phyloP scores from a whole-genome alignment of 2,329 filamentous ascomycete genomes.

The Arthrobotrys entomopaga region DNA sequence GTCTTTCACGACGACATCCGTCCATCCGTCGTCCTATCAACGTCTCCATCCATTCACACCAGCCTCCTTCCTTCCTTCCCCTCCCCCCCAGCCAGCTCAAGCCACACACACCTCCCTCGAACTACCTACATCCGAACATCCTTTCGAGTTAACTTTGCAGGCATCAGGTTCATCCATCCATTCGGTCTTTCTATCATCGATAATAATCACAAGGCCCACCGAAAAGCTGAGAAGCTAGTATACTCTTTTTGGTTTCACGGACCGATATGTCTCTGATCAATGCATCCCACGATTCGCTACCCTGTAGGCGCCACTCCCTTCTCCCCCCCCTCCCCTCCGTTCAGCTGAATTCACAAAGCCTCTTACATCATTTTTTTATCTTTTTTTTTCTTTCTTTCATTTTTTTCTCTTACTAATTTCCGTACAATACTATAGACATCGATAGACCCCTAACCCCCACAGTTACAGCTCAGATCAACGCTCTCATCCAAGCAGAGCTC shows the following conservation, averaged over 20 bases:
- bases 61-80: not conserved
- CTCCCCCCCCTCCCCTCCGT: slow-evolving; percentile 35
- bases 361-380: slow-evolving; percentile 8
- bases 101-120: slow-evolving; percentile 7
- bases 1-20: not conserved
- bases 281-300: slow-evolving; percentile 80
- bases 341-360: slow-evolving; percentile 34
- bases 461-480: slow-evolving; percentile 73
- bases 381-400: not conserved
- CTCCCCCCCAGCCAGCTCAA: not conserved
- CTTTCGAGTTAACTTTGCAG: too few species aligned
- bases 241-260: slow-evolving; percentile 11
- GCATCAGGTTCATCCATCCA: too few species aligned
- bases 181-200: too few species aligned
- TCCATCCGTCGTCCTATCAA: not conserved
- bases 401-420: not conserved
- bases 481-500: slow-evolving; percentile 76
- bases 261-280: slow-evolving; percentile 73
- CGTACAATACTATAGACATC: slow-evolving; percentile 76
- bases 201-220: not conserved
- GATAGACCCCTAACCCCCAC: slow-evolving; percentile 75
- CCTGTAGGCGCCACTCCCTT: slow-evolving; percentile 68
- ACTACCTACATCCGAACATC: not conserved
- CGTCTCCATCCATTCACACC: too few species aligned
- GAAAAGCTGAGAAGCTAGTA: too few species aligned